phyloP scores from a whole-genome alignment of 805 yeast species.

The Grigorovia jiainica region DNA sequence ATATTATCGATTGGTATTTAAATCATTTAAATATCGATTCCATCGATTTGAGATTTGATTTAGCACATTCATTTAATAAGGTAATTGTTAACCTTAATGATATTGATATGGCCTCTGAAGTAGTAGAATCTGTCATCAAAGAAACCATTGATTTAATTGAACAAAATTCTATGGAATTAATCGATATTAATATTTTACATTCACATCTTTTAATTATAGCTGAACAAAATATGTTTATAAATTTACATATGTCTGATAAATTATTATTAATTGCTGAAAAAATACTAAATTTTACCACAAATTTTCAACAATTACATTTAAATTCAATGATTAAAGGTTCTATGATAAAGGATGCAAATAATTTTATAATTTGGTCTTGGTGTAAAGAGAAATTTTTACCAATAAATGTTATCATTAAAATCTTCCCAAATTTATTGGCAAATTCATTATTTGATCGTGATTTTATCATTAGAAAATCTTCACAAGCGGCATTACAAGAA shows the following conservation, averaged over 20 bases:
- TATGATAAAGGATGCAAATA: conserved; percentile 74
- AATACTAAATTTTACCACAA: conserved; percentile 39
- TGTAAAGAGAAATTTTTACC: conserved; percentile 30
- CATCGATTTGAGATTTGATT: conserved; percentile 49
- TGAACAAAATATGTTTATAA: conserved; percentile 20
- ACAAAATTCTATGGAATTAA: conserved; percentile 8
- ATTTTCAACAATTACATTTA: conserved; percentile 47
- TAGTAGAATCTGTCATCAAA: conserved; percentile 25
- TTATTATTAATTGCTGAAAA: conserved; percentile 2
- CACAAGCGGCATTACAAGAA: conserved; percentile 83
- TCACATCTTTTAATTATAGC: conserved; percentile 30
- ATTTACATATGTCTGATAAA: conserved; percentile 6
- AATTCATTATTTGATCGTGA: conserved; percentile 65
- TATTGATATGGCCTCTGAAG: conserved; percentile 12
- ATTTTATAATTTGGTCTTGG: conserved; percentile 78
- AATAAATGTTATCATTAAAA: conserved; percentile 19
- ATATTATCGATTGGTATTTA: conserved; percentile 40
- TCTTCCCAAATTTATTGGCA: conserved; percentile 32
- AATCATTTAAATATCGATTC: conserved; percentile 38
- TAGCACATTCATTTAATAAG: conserved; percentile 58
- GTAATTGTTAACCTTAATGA: conserved; percentile 30
- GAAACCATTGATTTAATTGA: conserved; percentile 10
- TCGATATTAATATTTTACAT: conserved; percentile 28
- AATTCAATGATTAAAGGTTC: conserved; percentile 44
- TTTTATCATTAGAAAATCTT: conserved; percentile 65